These are phyloP conservation scores for Aspergillus bertholletiae DNA, from an alignment of 495 filamentous ascomycete species.

Conservation along the genomic window DNA sequence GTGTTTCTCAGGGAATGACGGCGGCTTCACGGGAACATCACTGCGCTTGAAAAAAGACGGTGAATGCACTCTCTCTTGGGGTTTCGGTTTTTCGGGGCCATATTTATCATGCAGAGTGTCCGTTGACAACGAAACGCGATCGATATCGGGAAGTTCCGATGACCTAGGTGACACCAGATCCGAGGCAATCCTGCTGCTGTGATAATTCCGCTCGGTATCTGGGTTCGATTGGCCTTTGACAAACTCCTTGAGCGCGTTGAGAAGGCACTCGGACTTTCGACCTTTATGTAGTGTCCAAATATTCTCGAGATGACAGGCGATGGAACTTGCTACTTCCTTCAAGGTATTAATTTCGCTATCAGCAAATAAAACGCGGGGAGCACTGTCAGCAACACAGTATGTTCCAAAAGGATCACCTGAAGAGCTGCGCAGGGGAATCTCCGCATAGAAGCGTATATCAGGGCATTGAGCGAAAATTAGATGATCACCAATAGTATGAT, in stretches of 20 bases:
- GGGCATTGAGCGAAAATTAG: constrained; percentile 36
- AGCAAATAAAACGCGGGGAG: constrained; percentile 30
- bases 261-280: constrained; percentile 12
- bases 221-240: constrained; percentile 9
- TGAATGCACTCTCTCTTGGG: background rate
- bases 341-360: constrained; percentile 20
- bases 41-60: constrained; percentile 6
- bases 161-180: constrained; percentile 1
- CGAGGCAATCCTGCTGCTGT: background rate
- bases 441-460: constrained; percentile 54
- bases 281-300: constrained; percentile 12
- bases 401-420: constrained; percentile 58
- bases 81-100: background rate
- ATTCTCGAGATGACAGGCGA: constrained; percentile 24
- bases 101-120: background rate
- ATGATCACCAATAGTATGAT: constrained; percentile 38
- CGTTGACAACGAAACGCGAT: background rate
- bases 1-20: constrained; percentile 2
- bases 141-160: constrained; percentile 3
- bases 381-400: constrained; percentile 54
- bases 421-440: constrained; percentile 54
- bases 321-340: constrained; percentile 19
- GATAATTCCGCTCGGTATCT: background rate
- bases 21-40: background rate
- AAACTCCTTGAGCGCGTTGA: constrained; percentile 21